phyloP scores from a whole-genome alignment of 2,329 filamentous ascomycete genomes.

The Aaosphaeria arxii region DNA sequence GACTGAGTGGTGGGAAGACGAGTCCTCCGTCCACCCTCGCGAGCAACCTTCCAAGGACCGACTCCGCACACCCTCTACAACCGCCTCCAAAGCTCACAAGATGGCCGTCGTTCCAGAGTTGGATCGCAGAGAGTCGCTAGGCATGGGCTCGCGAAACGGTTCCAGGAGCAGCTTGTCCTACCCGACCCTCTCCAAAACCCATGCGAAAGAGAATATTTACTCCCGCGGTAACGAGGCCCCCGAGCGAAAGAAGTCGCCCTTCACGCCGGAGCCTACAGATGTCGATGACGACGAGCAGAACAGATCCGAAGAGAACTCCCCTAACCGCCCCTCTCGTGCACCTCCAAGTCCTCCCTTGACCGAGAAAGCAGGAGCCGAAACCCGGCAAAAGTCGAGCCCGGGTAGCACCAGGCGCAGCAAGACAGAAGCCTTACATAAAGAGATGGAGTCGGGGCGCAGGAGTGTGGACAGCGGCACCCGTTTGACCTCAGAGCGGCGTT shows the following conservation, averaged over 20 bases:
- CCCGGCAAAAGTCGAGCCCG: slow-evolving; percentile 43
- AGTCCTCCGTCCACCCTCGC: slow-evolving; percentile 8
- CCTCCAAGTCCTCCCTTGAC: slow-evolving; percentile 51
- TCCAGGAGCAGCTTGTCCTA: slow-evolving; percentile 60
- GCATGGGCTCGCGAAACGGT: slow-evolving; percentile 25
- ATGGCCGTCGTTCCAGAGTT: slow-evolving; percentile 47
- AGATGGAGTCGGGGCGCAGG: slow-evolving; percentile 37
- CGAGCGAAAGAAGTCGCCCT: slow-evolving; percentile 26
- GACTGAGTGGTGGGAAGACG: slow-evolving; percentile 6
- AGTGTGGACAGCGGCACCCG: slow-evolving; percentile 41
- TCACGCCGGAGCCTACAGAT: slow-evolving; percentile 44
- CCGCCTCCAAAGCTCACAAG: slow-evolving; percentile 24
- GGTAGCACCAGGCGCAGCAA: slow-evolving; percentile 42
- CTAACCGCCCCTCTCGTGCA: slow-evolving; percentile 28
- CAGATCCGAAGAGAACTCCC: slow-evolving; percentile 20
- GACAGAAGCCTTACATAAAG: slow-evolving; percentile 32
- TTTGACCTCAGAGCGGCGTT: slow-evolving; percentile 35
- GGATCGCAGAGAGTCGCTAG: slow-evolving; percentile 38
- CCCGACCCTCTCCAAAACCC: slow-evolving; percentile 81
- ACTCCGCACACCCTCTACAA: slow-evolving; percentile 24
- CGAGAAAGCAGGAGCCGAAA: slow-evolving; percentile 35
- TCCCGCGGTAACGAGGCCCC: slow-evolving; percentile 45
- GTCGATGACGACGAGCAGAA: slow-evolving; percentile 20
- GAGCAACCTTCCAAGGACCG: slow-evolving; percentile 25
- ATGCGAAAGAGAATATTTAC: slow-evolving; percentile 81